Percentiles rank a stretch among this genome's conserved stretches.
Conservation (phyloP, 2,329 filamentous ascomycete species). For the Rugonectria rugulosa region DNA sequence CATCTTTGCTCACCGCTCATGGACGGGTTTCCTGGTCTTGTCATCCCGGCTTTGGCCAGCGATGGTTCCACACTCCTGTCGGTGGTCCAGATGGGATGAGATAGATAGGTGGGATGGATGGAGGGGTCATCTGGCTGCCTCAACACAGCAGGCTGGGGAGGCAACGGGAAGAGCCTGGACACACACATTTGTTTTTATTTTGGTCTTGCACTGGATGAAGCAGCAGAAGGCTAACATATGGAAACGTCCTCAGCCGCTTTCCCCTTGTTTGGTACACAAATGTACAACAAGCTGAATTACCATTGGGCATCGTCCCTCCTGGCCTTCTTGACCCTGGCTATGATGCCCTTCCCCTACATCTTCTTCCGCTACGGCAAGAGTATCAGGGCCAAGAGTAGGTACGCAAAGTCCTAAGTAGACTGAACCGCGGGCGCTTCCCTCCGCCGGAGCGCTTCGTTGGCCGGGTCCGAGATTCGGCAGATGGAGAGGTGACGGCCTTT, state of each 20-base stretch:
- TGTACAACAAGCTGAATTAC: conserved; percentile 74
- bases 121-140: neutral
- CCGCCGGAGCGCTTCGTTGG: neutral
- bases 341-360: conserved; percentile 70
- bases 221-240: conserved; percentile 25
- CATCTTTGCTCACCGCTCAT: conserved; percentile 18
- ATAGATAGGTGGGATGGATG: neutral
- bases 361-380: conserved; percentile 68
- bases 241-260: conserved; percentile 65
- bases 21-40: conserved; percentile 1
- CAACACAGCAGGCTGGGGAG: too few relatives aligned
- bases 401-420: conserved; percentile 48
- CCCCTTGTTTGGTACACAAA: conserved; percentile 75
- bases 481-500: neutral
- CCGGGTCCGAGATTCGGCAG: conserved; percentile 11
- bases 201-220: too few relatives aligned
- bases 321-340: conserved; percentile 66
- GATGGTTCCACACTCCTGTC: conserved; percentile 1
- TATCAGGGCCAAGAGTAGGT: conserved; percentile 63
- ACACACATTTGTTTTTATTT: too few relatives aligned
- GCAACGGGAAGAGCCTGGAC: too few relatives aligned
- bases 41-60: conserved; percentile 5
- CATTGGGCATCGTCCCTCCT: conserved; percentile 73
- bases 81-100: conserved; percentile 1
- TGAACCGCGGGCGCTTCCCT: neutral